These are phyloP conservation scores for Coniferiporia sulphurascens DNA, from an alignment of 1,284 basidiomycete species.

Conservation along the genomic window DNA sequence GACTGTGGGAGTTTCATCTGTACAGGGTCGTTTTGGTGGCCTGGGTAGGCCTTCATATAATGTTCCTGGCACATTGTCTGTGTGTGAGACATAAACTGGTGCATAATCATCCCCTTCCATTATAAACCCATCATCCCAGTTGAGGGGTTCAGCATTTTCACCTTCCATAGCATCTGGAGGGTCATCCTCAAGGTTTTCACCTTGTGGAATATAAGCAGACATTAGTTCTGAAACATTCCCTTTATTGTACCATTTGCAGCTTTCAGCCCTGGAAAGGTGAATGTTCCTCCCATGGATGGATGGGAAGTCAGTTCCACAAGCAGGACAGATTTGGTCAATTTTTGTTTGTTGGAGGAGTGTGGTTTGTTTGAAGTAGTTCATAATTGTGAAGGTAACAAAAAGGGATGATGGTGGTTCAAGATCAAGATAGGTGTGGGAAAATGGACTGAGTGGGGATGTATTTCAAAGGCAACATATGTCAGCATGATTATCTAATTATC, in stretches of 20 bases:
- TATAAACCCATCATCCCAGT: not conserved
- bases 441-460: not conserved
- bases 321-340: constrained; percentile 1
- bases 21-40: not conserved
- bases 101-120: not conserved
- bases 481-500: not conserved
- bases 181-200: not conserved
- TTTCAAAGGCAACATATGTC: not conserved
- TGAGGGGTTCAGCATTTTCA: not conserved
- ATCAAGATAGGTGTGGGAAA: not conserved
- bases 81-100: not conserved
- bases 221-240: constrained; percentile 1
- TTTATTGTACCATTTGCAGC: constrained; percentile 9
- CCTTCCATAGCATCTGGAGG: not conserved
- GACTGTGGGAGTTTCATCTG: not conserved
- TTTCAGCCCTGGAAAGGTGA: constrained; percentile 5
- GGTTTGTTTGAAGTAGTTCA: not conserved
- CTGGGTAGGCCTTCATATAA: not conserved
- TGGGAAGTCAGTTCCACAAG: not conserved
- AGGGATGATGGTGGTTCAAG: not conserved
- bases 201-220: not conserved
- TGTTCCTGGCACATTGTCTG: not conserved
- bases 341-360: not conserved
- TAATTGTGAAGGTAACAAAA: not conserved
- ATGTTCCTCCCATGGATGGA: constrained; percentile 1